These are phyloP conservation scores for Suzukiozyma palmioleophila DNA, from an alignment of 1,139 yeast species.

Conservation along the genomic window DNA sequence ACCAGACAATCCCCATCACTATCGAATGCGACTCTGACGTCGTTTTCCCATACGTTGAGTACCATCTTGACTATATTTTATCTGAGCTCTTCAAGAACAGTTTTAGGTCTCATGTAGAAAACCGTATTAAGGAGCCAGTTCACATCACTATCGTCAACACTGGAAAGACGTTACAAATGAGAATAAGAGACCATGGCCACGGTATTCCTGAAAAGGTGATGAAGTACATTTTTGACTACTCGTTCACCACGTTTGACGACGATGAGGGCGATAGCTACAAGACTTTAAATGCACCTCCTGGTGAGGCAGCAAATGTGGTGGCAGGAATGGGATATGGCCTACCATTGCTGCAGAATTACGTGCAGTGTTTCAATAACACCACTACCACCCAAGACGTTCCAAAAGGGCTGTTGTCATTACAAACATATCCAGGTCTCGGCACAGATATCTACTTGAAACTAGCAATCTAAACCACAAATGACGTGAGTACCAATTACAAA, in stretches of 20 bases:
- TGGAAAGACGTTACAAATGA: conserved; percentile 44
- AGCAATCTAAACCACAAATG: background rate
- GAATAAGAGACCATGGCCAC: conserved; percentile 84
- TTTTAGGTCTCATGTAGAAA: conserved; percentile 80
- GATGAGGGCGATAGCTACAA: conserved; percentile 55
- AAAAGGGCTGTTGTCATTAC: conserved; percentile 71
- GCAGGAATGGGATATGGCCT: conserved; percentile 98
- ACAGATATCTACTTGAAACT: conserved; percentile 42
- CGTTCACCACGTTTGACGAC: conserved; percentile 72
- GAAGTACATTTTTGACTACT: conserved; percentile 72
- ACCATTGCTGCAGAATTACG: conserved; percentile 65
- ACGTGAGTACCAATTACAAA: too few species aligned
- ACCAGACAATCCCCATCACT: conserved; percentile 58
- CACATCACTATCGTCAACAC: conserved; percentile 54
- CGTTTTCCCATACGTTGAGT: conserved; percentile 74
- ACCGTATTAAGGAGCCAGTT: conserved; percentile 55
- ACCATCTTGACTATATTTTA: conserved; percentile 80
- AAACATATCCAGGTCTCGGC: conserved; percentile 84
- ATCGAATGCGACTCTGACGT: conserved; percentile 41
- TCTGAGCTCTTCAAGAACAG: conserved; percentile 87
- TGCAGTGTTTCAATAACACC: conserved; percentile 42
- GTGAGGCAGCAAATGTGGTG: conserved; percentile 63
- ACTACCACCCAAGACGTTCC: conserved; percentile 24
- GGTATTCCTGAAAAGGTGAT: conserved; percentile 73
- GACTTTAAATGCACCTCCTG: conserved; percentile 68